Evolutionary conservation across 371 early-diverging fungal species (phyloP), one percentile per base, ranked within the genome.

Genomic region (Blastocladiella emersonii): DNA sequence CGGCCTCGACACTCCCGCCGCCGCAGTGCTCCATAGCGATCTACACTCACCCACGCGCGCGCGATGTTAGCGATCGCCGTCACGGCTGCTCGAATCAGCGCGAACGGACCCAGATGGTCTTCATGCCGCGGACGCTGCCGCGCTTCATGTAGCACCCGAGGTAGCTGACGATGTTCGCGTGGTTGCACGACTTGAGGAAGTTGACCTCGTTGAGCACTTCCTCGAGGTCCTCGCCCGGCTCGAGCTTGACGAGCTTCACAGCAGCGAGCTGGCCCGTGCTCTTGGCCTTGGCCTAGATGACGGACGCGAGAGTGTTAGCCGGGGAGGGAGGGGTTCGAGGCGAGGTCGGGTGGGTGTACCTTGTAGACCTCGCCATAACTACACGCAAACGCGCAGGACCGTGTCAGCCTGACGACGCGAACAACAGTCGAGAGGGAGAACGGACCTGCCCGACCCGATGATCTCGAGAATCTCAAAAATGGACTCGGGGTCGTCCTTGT

Each of bases 1-100:
- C 59, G 7, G 67, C 72, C 61, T 78, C 78, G n/a, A 78, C 76
- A n/a, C 69, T 70, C 12, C 79, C 79, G 15, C 78, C 79, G 19
- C 79, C 79, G 65, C 79, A 79, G 64, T 63, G 79, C 64, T 81
- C 79, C 81, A 81, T 81, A 12, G 68, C 74, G 56, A 80, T 80
- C 79, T 71, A 49, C 17, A 64, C 63, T 44, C 23, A 43, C 32
- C 15, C 41, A 13, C 32, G 21, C 12, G 12, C 36, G 21, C 25
- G 23, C n/a, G n/a, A n/a, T n/a, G n/a, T n/a, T n/a, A n/a, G n/a
- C 53, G 32, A 35, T 32, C 32, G 35, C 10, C 10, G 15, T 13
- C 25, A 19, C 17, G 23, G 10, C 12, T n/a, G n/a, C n/a, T n/a
- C n/a, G n/a, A n/a, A n/a, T n/a, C n/a, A n/a, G n/a, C n/a, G n/a